Conservation (phyloP, 768 basidiomycete species). For the Leccinum rimulosum region DNA sequence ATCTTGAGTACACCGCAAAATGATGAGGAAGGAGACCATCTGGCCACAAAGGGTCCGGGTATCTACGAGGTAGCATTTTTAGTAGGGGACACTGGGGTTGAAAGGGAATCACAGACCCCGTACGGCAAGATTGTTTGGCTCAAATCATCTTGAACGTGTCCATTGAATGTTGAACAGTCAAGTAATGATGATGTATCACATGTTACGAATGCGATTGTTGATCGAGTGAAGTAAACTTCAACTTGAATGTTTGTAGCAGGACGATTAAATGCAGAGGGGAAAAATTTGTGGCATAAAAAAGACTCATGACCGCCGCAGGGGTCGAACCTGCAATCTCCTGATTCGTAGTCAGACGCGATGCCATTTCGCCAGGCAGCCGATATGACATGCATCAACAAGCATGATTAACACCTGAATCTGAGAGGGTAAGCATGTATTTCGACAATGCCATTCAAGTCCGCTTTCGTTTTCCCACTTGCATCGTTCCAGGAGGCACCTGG, state of each 20-base stretch:
- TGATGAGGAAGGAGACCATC: conserved; percentile 35
- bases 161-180: not conserved
- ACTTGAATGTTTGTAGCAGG: too few species aligned
- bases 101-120: conserved; percentile 40
- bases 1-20: conserved; percentile 36
- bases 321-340: conserved; percentile 95
- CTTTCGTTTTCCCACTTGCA: too few species aligned
- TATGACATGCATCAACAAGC: too few species aligned
- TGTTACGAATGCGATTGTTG: not conserved
- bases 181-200: not conserved
- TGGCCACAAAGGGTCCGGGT: conserved; percentile 31
- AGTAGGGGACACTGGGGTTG: conserved; percentile 32
- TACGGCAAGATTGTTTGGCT: conserved; percentile 51
- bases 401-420: too few species aligned
- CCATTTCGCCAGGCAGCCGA: conserved; percentile 77
- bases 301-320: conserved; percentile 41
- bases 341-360: conserved; percentile 93
- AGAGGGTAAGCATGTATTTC: not conserved
- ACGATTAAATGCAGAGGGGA: too few species aligned
- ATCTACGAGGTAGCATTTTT: conserved; percentile 56
- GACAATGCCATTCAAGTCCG: too few species aligned
- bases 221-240: too few species aligned
- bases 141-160: not conserved
- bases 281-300: too few species aligned
- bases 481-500: too few species aligned